Evolutionary conservation across 192 early-diverging fungal species (phyloP), one percentile per base, ranked within the genome.

Genomic region (Backusella macrospora): DNA sequence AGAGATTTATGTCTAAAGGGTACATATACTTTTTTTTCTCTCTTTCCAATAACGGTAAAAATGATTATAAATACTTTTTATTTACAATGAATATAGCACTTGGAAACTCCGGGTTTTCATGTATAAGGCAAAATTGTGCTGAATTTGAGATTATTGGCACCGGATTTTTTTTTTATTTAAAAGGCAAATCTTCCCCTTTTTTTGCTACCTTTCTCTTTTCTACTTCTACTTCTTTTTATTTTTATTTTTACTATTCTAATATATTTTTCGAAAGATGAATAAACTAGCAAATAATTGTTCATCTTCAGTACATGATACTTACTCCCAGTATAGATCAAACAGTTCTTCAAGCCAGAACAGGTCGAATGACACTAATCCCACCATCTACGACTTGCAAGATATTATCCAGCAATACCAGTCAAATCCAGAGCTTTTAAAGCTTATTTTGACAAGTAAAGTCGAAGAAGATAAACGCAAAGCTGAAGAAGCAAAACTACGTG

Each of bases 401-500:
- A 76, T 88, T 44, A 78, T 88, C 13, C 73, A 84, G 0, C 84
- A 83, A 39, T 88, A 82, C 59, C 49, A 79, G 21, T 70, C 76
- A 15, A 80, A 85, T 42, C 87, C 87, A 12, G 87, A 88, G 48
- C 74, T 88, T 7, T 66, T 88, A 0, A 88, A 86, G 62, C 43
- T 88, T 38, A 88, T 88, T 62, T 72, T 88, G 46, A 76, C 81
- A 8, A 84, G 84, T 62, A 88, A 86, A 78, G 86, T 84, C 0
- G 87, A 88, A 39, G 87, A 88, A 64, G 87, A 88, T 46, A 81
- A 84, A 62, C 85, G 87, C 43, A 79, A 80, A 71, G 82, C 85
- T 7, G 87, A 88, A 71, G 87, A 88, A 71, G 87, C 87, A 1
- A 82, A 83, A 49, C 75, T 88, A 67, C 76, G 84, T 43, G 82